These are phyloP conservation scores for Oropetium thomaeum DNA, from an alignment of 176 grass and related monocot species.

Conservation along the genomic window DNA sequence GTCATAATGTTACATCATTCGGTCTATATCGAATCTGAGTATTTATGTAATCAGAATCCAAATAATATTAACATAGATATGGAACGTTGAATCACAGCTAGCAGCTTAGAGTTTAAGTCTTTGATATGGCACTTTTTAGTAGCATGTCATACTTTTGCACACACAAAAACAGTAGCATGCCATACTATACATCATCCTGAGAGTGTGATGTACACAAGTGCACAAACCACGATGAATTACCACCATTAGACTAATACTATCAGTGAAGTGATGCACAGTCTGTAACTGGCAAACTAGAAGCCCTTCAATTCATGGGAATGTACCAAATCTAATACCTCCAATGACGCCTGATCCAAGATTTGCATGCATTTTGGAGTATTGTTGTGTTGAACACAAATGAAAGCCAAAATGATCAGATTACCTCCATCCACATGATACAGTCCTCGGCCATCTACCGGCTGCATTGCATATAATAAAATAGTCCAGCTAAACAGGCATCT, in stretches of 20 bases:
- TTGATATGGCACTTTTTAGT: slow-evolving; percentile 31
- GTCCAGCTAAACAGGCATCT: slow-evolving; percentile 11
- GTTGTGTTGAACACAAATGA: slow-evolving; percentile 1
- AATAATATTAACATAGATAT: slow-evolving; percentile 6
- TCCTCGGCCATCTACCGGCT: slow-evolving; percentile 2
- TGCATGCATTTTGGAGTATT: neutral
- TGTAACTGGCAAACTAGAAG: neutral
- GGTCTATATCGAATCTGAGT: neutral
- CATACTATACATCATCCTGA: neutral
- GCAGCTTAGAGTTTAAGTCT: slow-evolving; percentile 40
- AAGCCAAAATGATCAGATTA: slow-evolving; percentile 18
- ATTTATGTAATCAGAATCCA: neutral
- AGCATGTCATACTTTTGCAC: neutral
- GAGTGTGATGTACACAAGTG: slow-evolving; percentile 7
- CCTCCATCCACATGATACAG: slow-evolving; percentile 8
- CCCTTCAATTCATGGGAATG: neutral
- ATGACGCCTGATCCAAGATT: slow-evolving; percentile 30
- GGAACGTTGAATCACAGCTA: slow-evolving; percentile 21
- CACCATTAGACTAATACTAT: neutral
- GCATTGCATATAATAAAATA: neutral
- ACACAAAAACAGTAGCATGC: too few species aligned
- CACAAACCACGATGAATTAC: neutral
- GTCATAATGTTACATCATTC: neutral
- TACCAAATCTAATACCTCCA: slow-evolving; percentile 2
- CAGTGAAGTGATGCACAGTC: slow-evolving; percentile 6